These are phyloP conservation scores for Protomyces macrosporus DNA, from an alignment of 1,139 yeast genomes.

Conservation along the genomic window DNA sequence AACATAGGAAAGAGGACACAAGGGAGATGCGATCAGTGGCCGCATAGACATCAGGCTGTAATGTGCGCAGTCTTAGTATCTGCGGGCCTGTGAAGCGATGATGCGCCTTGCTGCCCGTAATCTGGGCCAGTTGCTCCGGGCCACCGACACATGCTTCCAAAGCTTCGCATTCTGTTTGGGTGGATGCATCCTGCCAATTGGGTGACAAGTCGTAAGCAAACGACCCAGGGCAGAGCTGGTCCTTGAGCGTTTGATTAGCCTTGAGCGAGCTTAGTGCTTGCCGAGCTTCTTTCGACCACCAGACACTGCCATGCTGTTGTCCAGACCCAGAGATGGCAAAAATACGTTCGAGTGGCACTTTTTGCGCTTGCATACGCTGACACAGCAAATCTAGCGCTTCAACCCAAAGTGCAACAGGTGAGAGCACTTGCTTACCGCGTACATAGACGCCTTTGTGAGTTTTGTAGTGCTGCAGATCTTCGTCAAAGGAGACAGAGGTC, in stretches of 20 bases:
- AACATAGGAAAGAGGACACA: conserved; percentile 73
- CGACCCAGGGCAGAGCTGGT: conserved; percentile 44
- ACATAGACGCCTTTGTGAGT: conserved; percentile 59
- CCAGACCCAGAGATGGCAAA: conserved; percentile 76
- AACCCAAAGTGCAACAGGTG: conserved; percentile 89
- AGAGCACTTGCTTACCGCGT: conserved; percentile 50
- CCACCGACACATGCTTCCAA: conserved; percentile 65
- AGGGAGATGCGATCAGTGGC: conserved; percentile 61
- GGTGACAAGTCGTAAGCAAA: conserved; percentile 68
- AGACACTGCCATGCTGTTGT: conserved; percentile 90
- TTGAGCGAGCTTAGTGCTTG: conserved; percentile 41
- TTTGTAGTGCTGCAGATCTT: conserved; percentile 46
- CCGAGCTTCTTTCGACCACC: conserved; percentile 56
- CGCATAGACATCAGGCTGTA: conserved; percentile 51
- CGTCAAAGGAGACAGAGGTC: conserved; percentile 67
- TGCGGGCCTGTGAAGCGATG: conserved; percentile 88
- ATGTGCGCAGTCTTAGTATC: conserved; percentile 63
- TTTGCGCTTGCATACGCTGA: conserved; percentile 48
- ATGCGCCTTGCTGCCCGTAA: conserved; percentile 85
- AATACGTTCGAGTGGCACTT: conserved; percentile 58
- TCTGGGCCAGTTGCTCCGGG: conserved; percentile 54
- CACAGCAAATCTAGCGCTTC: conserved; percentile 71
- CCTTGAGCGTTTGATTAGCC: conserved; percentile 35
- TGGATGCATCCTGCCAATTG: conserved; percentile 93
- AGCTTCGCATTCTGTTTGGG: conserved; percentile 58